These are phyloP conservation scores for Schrenkiella parvula DNA, from an alignment of 345 rosid genomes.

Conservation along the genomic window DNA sequence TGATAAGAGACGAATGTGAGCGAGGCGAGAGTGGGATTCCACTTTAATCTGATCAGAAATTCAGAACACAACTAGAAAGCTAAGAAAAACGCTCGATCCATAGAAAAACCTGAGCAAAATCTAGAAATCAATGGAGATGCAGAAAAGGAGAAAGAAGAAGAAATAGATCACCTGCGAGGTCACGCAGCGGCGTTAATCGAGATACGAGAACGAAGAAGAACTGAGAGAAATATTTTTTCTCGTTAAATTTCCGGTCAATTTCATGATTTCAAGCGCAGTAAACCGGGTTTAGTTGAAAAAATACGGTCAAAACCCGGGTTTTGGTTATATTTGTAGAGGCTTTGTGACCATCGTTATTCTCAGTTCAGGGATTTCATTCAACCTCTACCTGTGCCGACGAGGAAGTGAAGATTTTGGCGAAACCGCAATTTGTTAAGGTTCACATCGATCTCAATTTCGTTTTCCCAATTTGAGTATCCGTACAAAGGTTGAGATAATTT, in stretches of 20 bases:
- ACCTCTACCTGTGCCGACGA: not conserved
- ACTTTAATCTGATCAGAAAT: conserved; percentile 3
- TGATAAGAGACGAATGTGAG: not conserved
- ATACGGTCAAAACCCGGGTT: not conserved
- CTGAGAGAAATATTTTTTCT: not conserved
- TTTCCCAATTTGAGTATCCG: not conserved
- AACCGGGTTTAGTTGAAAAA: not conserved
- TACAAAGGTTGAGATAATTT: not conserved
- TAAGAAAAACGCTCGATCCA: not conserved
- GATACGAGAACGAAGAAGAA: not conserved
- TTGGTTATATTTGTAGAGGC: not conserved
- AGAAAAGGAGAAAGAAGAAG: not conserved
- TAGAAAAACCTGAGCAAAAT: not conserved
- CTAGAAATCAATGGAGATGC: not conserved
- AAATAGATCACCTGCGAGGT: conserved; percentile 1
- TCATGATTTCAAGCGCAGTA: not conserved
- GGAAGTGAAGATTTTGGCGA: not conserved
- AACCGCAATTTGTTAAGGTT: not conserved
- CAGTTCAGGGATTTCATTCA: not conserved
- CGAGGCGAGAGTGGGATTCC: not conserved
- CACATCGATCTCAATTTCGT: not conserved
- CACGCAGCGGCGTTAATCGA: conserved; percentile 16
- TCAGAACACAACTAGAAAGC: not conserved
- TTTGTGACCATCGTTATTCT: not conserved
- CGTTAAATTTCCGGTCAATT: not conserved